Percentiles rank a stretch among this genome's conserved stretches.
Conservation (phyloP, 257 asterid genomes). For the Fraxinus pennsylvanica region DNA sequence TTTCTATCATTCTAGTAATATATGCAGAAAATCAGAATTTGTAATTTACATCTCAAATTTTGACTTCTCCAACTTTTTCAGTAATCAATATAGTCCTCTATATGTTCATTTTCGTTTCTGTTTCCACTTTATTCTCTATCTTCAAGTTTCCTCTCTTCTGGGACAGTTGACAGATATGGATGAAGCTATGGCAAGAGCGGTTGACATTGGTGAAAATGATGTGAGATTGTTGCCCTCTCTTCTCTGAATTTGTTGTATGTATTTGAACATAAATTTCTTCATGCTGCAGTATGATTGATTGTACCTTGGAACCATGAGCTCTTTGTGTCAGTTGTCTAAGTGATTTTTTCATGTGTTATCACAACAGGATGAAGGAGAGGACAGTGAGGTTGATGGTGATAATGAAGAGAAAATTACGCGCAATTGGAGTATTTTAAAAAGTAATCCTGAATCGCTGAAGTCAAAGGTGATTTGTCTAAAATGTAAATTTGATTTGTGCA, state of each 20-base stretch:
- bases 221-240: slow-evolving; percentile 43
- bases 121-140: slow-evolving; percentile 1
- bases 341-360: slow-evolving; percentile 16
- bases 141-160: slow-evolving; percentile 26
- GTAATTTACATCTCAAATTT: background rate
- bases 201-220: slow-evolving; percentile 91
- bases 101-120: background rate
- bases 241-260: slow-evolving; percentile 1
- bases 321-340: slow-evolving; percentile 8
- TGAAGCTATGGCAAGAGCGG: slow-evolving; percentile 96
- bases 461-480: slow-evolving; percentile 55
- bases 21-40: background rate
- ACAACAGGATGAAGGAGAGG: slow-evolving; percentile 78
- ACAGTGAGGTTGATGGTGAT: slow-evolving; percentile 63
- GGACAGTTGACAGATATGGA: slow-evolving; percentile 75
- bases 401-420: slow-evolving; percentile 60
- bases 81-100: background rate
- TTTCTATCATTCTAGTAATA: background rate
- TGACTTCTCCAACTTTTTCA: background rate
- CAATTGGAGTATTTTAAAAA: slow-evolving; percentile 81
- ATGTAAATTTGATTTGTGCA: background rate
- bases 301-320: background rate
- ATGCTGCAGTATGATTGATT: background rate
- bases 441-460: slow-evolving; percentile 55
- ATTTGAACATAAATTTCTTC: background rate